Base-by-base conservation (phyloP, 1,284 basidiomycete species). In the Irpex lacteus region DNA sequence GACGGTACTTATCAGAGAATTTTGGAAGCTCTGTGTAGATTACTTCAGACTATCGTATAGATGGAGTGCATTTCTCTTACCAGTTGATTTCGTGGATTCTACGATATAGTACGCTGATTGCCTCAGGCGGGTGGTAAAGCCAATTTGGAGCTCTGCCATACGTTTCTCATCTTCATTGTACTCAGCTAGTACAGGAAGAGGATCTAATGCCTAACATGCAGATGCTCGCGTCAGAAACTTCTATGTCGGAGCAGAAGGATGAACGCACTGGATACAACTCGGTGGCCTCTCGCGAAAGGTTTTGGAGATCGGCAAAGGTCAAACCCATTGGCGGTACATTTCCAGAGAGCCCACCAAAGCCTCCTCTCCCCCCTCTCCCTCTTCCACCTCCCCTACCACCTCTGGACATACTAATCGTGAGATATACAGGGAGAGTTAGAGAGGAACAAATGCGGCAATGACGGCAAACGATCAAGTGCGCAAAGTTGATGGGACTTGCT, bases 1-100 rank as follows among this genome's bases (percentile, higher is more conserved):
- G 85, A 5, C 87, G 83, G 72, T 92, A 92, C 74, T 90, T 91
- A 76, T 94, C 92, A 21, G 90, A 92, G 73, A 92, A 94, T 52
- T 89, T 82, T 37, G 87, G 84, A 5, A 92, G 77, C 58, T 92
- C 91, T 89, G 72, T 66, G 8, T 34, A 37, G 15, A 44, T 11
- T 15, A 9, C 1, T 11, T 62, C 19, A 62, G 61, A 34, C 7
- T 8, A 32, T n/a, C 11, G 37, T 13, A 26, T 15, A 32, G 13
- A 36, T 7, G 3, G 15, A n/a, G 4, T 18, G 18, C 1, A n/a
- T 11, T 32, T 8, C 21, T 54, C 76, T 67, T 67, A 88, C 91
- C 90, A 63, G 81, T 82, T 4, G 87, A 84, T 74, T 88, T 91
- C 11, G 81, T 82, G 38, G 80, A 73, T 74, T 94, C 90, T n/a